These are phyloP conservation scores for Tetratostichococcus sp. DNA, from an alignment of 139 green algal genomes.

Conservation along the genomic window DNA sequence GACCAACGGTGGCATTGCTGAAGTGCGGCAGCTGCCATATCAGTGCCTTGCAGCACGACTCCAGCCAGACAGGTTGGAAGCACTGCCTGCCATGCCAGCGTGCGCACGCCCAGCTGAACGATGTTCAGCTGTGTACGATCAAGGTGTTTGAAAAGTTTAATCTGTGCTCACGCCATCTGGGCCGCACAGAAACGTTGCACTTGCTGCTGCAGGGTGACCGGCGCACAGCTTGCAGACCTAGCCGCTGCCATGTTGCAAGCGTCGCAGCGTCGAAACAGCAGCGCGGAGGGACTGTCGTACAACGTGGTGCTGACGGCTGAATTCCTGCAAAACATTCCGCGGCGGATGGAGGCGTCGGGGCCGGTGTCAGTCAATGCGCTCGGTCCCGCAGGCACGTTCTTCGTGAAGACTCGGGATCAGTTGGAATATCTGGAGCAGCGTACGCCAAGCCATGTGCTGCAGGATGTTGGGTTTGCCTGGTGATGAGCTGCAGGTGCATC, in stretches of 20 bases:
- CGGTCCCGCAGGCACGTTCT: conserved; percentile 75
- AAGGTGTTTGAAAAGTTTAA: too few species aligned
- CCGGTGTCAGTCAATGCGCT: conserved; percentile 61
- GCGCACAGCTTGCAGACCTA: neutral
- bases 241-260: neutral
- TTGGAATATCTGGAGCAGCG: conserved; percentile 32
- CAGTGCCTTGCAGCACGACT: neutral
- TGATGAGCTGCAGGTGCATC: neutral
- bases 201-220: neutral
- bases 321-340: conserved; percentile 49
- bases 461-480: conserved; percentile 40
- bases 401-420: conserved; percentile 53
- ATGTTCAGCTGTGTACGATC: too few species aligned
- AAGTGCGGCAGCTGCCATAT: conserved; percentile 27
- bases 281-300: conserved; percentile 24
- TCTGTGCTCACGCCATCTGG: too few species aligned
- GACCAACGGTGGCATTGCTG: neutral
- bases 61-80: neutral
- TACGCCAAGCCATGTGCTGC: conserved; percentile 42
- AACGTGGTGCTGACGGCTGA: conserved; percentile 45
- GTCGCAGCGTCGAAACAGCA: neutral
- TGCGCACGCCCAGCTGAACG: neutral
- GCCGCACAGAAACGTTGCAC: too few species aligned
- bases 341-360: conserved; percentile 34
- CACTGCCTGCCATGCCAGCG: neutral